Evolutionary conservation across 768 basidiomycete genomes (phyloP), one percentile per base, ranked within the genome.

Genomic region (Filobasidium wieringae): DNA sequence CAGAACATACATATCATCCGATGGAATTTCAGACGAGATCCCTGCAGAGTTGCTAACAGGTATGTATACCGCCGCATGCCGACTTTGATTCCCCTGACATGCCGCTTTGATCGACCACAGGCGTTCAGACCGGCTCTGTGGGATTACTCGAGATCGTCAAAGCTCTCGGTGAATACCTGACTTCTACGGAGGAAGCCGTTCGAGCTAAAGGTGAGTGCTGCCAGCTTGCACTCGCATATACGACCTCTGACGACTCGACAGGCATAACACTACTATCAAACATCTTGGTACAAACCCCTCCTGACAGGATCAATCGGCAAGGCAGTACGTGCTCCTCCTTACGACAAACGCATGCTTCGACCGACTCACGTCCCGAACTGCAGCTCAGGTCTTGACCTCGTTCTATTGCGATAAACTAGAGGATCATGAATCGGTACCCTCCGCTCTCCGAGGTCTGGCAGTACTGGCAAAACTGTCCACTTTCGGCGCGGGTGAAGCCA

Each of bases 331-430:
- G 7, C 15, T 14, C 4, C 1, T n/a, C 4, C 8, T 52, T 60
- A 19, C 1, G 7, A 30, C 14, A 33, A 55, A 34, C 53, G 39
- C 43, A 40, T 32, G 32, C 51, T 24, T 47, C 27, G 14, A 39
- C 29, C 50, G 43, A 37, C 7, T 11, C 15, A 34, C 6, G 12
- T 22, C 36, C 4, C 15, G 17, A 8, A 34, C 24, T 12, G 5
- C 64, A 96, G 95, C 85, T 59, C 82, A 82, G 61, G 88, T 91
- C 12, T 78, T 99, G 57, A 80, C 83, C 0, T 75, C 79, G 1
- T 99, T 97, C 77, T 91, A 84, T 68, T 81, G 82, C 65, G 83
- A 82, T 55, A 95, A 93, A 74, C 76, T 95, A 53, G 86, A 87
- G 58, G 91, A 95, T 68, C 80, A 81, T 4, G 84, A 88, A 63